Evolutionary conservation across 495 filamentous ascomycete genomes (phyloP), one percentile per base, ranked within the genome.

Genomic region (Stereocaulon alpinum): DNA sequence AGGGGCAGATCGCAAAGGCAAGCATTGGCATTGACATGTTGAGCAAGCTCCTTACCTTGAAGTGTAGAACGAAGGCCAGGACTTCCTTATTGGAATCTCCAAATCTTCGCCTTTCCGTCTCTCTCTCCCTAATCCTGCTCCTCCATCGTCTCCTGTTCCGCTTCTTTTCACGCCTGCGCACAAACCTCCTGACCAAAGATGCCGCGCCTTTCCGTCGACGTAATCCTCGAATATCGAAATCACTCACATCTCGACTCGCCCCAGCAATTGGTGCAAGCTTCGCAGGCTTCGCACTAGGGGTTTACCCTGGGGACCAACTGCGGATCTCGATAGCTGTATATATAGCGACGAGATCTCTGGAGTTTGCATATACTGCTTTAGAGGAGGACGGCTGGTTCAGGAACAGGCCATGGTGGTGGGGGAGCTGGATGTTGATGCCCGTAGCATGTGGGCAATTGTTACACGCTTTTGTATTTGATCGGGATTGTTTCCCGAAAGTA

Each of bases 361-460:
- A 98, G 71, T 93, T 88, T 66, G 76, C 85, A 29, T 98, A 91
- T 74, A 95, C 95, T 69, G 76, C 81, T 5, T 73, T 86, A 15
- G 90, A 96, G 64, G 82, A 86, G 41, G 82, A 87, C 61, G 92
- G 92, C 7, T 86, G 82, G 76, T 77, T 96, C 55, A 83, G 81
- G 75, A 79, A 84, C 44, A 75, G 80, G 61, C 87, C 90, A 7
- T 80, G 80, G 82, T 98, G 93, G 93, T 92, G 90, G 77, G 93
- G 92, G 24, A 95, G 89, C 68, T 97, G 92, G 92, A 76, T 97
- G 78, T 73, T 97, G 66, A 91, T 96, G 79, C 93, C 93, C 0
- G 67, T 94, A n/a, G 85, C 90, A 14, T 88, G 83, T 67, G 93
- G 91, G 37, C 93, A 97, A 73, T 76, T 98, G 54, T 75, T 96